These are phyloP conservation scores for Russula sp. DNA, from an alignment of 768 basidiomycete genomes.

Conservation along the genomic window DNA sequence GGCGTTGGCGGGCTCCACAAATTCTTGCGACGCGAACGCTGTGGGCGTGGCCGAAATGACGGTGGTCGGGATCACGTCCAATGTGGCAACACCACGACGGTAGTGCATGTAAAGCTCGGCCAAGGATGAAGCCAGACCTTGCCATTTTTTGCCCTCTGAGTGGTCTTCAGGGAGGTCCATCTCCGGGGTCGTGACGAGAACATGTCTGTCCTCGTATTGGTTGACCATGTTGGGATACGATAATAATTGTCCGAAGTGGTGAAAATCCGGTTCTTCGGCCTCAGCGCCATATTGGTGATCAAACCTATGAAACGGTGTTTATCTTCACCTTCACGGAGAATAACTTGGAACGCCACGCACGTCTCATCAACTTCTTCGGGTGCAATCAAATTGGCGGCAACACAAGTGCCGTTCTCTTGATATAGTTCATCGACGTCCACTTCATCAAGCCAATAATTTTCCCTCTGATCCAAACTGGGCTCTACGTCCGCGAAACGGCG, in stretches of 20 bases:
- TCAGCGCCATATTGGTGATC: constrained; percentile 1
- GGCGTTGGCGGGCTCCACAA: not conserved
- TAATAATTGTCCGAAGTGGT: constrained; percentile 1
- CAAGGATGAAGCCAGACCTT: constrained; percentile 19
- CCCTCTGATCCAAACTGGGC: not conserved
- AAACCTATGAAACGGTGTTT: constrained; percentile 5
- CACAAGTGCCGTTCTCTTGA: not conserved
- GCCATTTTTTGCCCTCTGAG: constrained; percentile 11
- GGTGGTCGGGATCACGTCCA: constrained; percentile 43
- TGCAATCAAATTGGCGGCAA: not conserved
- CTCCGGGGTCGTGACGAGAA: constrained; percentile 35
- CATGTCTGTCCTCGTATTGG: constrained; percentile 48
- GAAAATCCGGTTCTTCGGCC: constrained; percentile 12
- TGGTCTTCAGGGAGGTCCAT: constrained; percentile 18
- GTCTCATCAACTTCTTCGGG: constrained; percentile 14
- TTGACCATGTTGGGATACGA: not conserved
- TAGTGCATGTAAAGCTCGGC: constrained; percentile 39
- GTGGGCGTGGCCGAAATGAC: constrained; percentile 25
- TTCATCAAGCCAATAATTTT: constrained; percentile 1
- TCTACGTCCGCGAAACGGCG: constrained; percentile 1
- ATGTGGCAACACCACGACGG: constrained; percentile 45
- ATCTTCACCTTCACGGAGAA: not conserved
- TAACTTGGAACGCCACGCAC: constrained; percentile 13
- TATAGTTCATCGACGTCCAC: constrained; percentile 14
- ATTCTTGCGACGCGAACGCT: constrained; percentile 8